These are phyloP conservation scores for Rubroshorea leprosula DNA, from an alignment of 345 rosid species.

Conservation along the genomic window DNA sequence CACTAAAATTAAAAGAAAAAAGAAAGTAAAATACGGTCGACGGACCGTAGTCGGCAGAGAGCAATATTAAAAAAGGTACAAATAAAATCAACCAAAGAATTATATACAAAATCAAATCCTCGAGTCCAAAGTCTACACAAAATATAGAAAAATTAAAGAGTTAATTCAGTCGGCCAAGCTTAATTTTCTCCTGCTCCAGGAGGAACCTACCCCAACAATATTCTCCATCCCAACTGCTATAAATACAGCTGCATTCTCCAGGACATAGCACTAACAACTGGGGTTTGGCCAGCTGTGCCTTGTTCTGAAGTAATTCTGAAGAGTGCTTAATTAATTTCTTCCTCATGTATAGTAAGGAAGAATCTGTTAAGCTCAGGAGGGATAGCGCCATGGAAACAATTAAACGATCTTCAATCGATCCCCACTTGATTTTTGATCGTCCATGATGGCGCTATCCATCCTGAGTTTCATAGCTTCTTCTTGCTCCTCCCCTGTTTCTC, in stretches of 20 bases:
- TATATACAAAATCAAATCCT: background rate
- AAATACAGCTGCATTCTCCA: slow-evolving; percentile 10
- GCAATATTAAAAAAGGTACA: background rate
- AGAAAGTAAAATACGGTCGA: background rate
- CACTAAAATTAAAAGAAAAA: too few relatives aligned
- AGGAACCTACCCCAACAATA: background rate
- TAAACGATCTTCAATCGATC: slow-evolving; percentile 4
- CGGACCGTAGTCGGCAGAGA: slow-evolving; percentile 16
- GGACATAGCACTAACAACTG: background rate
- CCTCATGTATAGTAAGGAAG: slow-evolving; percentile 16
- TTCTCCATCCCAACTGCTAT: slow-evolving; percentile 6
- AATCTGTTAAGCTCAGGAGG: slow-evolving; percentile 49
- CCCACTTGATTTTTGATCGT: background rate
- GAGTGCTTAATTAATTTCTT: too few relatives aligned
- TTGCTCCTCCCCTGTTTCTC: slow-evolving; percentile 4
- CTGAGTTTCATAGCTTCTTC: slow-evolving; percentile 19
- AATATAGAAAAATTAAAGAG: background rate
- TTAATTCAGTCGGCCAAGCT: background rate
- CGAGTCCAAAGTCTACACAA: background rate
- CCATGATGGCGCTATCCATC: slow-evolving; percentile 17
- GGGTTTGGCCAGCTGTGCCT: too few relatives aligned
- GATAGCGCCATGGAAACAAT: slow-evolving; percentile 36
- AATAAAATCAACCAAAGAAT: background rate
- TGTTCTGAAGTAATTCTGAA: too few relatives aligned
- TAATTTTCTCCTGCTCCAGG: slow-evolving; percentile 5